Percentiles rank a stretch among this genome's conserved stretches.
Evolutionary conservation across 129 eudicot genomes (phyloP).

Genomic region (Centaurea solstitialis): DNA sequence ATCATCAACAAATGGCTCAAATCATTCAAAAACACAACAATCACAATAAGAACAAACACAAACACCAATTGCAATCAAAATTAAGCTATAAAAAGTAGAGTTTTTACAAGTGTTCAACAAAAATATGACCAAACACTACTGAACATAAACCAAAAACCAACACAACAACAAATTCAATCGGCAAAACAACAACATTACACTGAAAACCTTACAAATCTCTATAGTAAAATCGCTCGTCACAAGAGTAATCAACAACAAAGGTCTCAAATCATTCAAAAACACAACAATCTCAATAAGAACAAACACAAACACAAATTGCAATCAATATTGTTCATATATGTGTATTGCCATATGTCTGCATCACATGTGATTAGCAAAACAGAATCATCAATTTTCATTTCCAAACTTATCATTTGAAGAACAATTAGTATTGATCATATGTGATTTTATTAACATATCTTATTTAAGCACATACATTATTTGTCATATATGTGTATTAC

Average conservation of each 20-base stretch:
- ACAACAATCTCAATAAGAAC: not conserved
- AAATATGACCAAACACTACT: not conserved
- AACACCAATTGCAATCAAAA: slow-evolving; percentile 10
- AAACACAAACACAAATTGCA: slow-evolving; percentile 12
- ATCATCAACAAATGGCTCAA: not conserved
- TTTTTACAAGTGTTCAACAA: not conserved
- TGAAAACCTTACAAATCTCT: slow-evolving; percentile 16
- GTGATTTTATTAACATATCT: no score
- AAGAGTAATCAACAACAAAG: no score
- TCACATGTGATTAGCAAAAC: no score
- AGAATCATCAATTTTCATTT: no score
- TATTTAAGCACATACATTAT: no score
- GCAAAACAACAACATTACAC: not conserved
- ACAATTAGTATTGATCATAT: no score
- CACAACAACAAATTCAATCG: slow-evolving; percentile 2
- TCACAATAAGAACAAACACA: not conserved
- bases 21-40: not conserved
- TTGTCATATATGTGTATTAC: no score
- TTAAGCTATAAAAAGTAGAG: not conserved
- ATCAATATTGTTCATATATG: no score
- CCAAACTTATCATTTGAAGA: no score
- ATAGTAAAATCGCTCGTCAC: slow-evolving; percentile 1
- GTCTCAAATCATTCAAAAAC: not conserved
- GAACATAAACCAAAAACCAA: no score
- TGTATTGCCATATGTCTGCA: no score